Evolutionary conservation across 306 rosid species (phyloP).

Genomic region (Acacia crassicarpa): DNA sequence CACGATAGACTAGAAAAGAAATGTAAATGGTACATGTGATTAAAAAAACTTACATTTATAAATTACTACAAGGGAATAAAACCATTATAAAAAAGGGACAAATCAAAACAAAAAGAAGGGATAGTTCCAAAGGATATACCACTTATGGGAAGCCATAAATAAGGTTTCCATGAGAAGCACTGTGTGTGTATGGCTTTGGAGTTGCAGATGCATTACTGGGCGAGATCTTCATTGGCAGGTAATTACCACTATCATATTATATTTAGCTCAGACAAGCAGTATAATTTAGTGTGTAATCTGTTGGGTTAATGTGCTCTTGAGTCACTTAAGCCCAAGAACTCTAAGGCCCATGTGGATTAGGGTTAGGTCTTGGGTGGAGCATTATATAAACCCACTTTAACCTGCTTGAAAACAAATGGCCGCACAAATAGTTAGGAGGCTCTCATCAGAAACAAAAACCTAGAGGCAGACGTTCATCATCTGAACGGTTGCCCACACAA

Average conservation of each 20-base stretch:
- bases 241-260: slow-evolving; percentile 20
- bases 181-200: not conserved
- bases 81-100: not conserved
- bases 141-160: slow-evolving; percentile 33
- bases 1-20: not conserved
- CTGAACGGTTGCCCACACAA: too few relatives aligned
- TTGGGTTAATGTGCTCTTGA: too few relatives aligned
- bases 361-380: too few relatives aligned
- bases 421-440: too few relatives aligned
- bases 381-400: too few relatives aligned
- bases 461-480: too few relatives aligned
- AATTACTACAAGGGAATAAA: not conserved
- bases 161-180: not conserved
- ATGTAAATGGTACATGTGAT: not conserved
- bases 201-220: slow-evolving; percentile 63
- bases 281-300: slow-evolving; percentile 36
- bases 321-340: too few relatives aligned
- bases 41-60: not conserved
- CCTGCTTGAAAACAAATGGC: too few relatives aligned
- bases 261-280: not conserved
- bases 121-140: slow-evolving; percentile 61
- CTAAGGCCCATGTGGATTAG: too few relatives aligned
- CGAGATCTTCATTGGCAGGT: slow-evolving; percentile 60
- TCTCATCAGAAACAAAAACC: too few relatives aligned
- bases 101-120: slow-evolving; percentile 16